Evolutionary conservation across 1,139 yeast genomes (phyloP).

Genomic region (Candida smagusa): DNA sequence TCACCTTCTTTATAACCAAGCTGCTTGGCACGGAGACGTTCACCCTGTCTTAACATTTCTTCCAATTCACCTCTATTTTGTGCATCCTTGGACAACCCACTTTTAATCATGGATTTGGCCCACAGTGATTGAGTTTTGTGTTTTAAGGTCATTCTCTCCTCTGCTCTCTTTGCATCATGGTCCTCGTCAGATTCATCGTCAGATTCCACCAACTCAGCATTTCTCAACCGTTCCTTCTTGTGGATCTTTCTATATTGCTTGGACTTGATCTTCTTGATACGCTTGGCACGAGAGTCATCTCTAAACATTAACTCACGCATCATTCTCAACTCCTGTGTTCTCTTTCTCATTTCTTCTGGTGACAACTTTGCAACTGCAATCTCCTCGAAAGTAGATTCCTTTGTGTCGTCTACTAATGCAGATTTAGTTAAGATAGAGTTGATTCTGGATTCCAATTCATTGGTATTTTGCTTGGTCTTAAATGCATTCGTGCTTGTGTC

Average conservation of each 20-base stretch:
- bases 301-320: conserved; percentile 97
- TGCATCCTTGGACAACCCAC: conserved; percentile 86
- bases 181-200: conserved; percentile 60
- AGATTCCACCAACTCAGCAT: conserved; percentile 64
- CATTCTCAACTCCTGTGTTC: conserved; percentile 78
- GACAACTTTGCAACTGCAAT: conserved; percentile 79
- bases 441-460: conserved; percentile 68
- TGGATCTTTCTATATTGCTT: conserved; percentile 83
- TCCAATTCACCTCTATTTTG: conserved; percentile 85
- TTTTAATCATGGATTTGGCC: conserved; percentile 88
- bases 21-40: conserved; percentile 68
- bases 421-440: conserved; percentile 61
- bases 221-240: conserved; percentile 77
- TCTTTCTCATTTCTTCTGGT: conserved; percentile 71
- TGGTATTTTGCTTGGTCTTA: conserved; percentile 42
- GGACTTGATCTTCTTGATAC: conserved; percentile 92
- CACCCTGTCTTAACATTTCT: conserved; percentile 90
- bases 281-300: conserved; percentile 85
- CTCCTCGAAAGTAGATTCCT: conserved; percentile 82
- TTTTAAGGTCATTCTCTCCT: conserved; percentile 86
- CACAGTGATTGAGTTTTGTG: conserved; percentile 87
- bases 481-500: conserved; percentile 25
- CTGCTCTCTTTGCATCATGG: conserved; percentile 71
- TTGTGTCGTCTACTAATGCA: conserved; percentile 66
- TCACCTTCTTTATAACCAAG: conserved; percentile 63